Evolutionary conservation across 441 rosid species (phyloP).

Genomic region (Populus tomentosa): DNA sequence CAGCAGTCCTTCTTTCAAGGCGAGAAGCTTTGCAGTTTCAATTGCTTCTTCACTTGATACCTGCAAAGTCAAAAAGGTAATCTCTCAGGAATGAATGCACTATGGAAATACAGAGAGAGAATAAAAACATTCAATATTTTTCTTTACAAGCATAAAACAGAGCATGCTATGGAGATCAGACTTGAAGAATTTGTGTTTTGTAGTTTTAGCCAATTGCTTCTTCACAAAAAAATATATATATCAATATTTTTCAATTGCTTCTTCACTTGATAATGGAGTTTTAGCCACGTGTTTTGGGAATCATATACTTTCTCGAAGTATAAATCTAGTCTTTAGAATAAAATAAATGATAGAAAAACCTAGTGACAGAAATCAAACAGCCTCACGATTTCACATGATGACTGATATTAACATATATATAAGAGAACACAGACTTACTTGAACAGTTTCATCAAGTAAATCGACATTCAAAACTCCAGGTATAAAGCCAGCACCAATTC

Average conservation of each 20-base stretch:
- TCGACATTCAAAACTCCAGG: constrained; percentile 49
- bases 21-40: constrained; percentile 74
- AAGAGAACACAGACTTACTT: constrained; percentile 31
- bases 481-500: constrained; percentile 68
- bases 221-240: too few species aligned
- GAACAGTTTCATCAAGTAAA: constrained; percentile 52
- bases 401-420: neutral
- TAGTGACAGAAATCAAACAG: neutral
- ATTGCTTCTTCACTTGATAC: constrained; percentile 79
- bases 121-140: neutral
- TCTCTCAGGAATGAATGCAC: neutral
- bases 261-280: too few species aligned
- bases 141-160: neutral
- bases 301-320: neutral
- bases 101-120: neutral
- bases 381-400: neutral
- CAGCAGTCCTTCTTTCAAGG: constrained; percentile 85
- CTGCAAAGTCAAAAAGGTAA: constrained; percentile 25
- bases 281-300: neutral
- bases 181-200: neutral
- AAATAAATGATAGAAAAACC: neutral
- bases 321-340: neutral
- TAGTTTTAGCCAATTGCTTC: too few species aligned
- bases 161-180: neutral
- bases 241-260: too few species aligned